Evolutionary conservation across 371 early-diverging fungal genomes (phyloP).

Genomic region (Mortierella sp.): DNA sequence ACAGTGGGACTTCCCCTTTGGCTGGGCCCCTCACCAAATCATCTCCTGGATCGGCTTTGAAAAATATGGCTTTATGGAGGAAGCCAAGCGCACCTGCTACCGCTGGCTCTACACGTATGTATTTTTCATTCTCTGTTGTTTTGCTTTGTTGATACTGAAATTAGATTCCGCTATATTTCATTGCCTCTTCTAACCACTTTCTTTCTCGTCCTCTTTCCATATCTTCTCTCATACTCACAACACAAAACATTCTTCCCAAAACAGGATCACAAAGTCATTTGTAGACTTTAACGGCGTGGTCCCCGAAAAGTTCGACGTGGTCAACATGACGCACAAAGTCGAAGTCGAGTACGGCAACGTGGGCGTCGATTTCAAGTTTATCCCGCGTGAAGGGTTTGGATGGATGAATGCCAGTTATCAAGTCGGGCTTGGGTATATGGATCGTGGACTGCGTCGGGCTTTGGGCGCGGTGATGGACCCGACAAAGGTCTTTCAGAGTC

Average conservation of each 20-base stretch:
- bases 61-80: conserved; percentile 85
- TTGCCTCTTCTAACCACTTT: too few species aligned
- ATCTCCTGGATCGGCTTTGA: conserved; percentile 94
- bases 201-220: neutral
- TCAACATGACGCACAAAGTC: conserved; percentile 89
- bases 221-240: too few species aligned
- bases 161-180: too few species aligned
- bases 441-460: conserved; percentile 80
- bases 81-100: conserved; percentile 88
- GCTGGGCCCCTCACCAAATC: conserved; percentile 99
- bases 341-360: conserved; percentile 97
- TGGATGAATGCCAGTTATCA: conserved; percentile 98
- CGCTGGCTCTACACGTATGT: conserved; percentile 94
- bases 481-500: conserved; percentile 69
- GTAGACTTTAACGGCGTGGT: conserved; percentile 98
- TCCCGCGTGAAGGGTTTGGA: conserved; percentile 97
- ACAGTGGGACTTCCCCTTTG: conserved; percentile 97
- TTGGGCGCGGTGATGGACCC: conserved; percentile 88
- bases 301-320: conserved; percentile 97
- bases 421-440: conserved; percentile 85
- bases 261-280: conserved; percentile 89
- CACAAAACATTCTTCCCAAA: neutral
- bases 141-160: neutral
- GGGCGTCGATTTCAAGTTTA: conserved; percentile 93
- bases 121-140: neutral